Base-by-base conservation (phyloP, 2,329 filamentous ascomycete genomes). In the Cercospora zeina region DNA sequence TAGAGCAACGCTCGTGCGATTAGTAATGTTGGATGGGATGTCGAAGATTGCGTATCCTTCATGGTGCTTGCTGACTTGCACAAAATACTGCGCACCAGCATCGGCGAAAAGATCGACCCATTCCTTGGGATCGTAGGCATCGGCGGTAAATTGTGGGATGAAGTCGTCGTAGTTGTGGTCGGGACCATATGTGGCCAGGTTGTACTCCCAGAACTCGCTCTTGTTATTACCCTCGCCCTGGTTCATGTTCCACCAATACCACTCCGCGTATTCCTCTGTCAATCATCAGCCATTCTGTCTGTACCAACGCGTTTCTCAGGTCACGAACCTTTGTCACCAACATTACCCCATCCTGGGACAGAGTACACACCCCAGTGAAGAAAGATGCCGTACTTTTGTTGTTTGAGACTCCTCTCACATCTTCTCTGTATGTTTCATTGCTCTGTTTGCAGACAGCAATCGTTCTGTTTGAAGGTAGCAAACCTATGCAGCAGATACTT, bases 371-470 rank as follows among this genome's bases (percentile, higher is more conserved):
- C 83, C 71, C 84, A 86, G 63, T 86, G 84, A 42, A 86, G 82
- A 67, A 87, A 86, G 37, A 86, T 86, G 0, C 84, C 84, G 63
- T 77, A 86, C 61, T 87, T 86, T 21, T 80, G 45, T 79, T 76
- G 58, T 82, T n/a, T n/a, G n/a, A n/a, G n/a, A n/a, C n/a, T n/a
- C n/a, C n/a, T n/a, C n/a, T n/a, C n/a, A n/a, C n/a, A n/a, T n/a
- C n/a, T n/a, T n/a, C n/a, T n/a, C n/a, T n/a, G n/a, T n/a, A n/a
- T n/a, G n/a, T n/a, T n/a, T n/a, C n/a, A n/a, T n/a, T n/a, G n/a
- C n/a, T n/a, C n/a, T n/a, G n/a, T n/a, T n/a, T n/a, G n/a, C n/a
- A n/a, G n/a, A n/a, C n/a, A n/a, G n/a, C n/a, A n/a, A n/a, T n/a
- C n/a, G n/a, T n/a, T n/a, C n/a, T n/a, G n/a, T n/a, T n/a, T n/a